Evolutionary conservation across 306 rosid genomes (phyloP).

Genomic region (Purshia tridentata): DNA sequence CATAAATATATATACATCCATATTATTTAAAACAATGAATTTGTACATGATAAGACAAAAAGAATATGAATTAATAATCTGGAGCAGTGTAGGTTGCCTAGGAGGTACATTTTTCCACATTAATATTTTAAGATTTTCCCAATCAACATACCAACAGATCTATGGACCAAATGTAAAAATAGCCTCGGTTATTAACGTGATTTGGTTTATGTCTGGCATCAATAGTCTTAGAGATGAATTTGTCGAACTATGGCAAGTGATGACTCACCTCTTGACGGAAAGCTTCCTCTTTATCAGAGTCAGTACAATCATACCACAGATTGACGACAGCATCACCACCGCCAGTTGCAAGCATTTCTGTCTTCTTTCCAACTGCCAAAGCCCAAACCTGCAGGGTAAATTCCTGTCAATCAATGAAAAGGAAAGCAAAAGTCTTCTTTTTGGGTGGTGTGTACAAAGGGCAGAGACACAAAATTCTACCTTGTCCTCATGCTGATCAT

Average conservation of each 20-base stretch:
- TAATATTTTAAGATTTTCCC: neutral
- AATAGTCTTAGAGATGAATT: neutral
- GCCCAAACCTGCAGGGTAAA: constrained; percentile 78
- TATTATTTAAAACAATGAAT: neutral
- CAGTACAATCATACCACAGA: constrained; percentile 85
- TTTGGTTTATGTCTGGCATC: neutral
- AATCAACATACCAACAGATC: neutral
- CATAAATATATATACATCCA: neutral
- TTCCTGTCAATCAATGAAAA: constrained; percentile 26
- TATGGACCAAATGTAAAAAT: neutral
- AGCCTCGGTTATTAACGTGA: neutral
- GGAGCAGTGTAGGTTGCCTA: neutral
- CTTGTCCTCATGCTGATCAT: constrained; percentile 94
- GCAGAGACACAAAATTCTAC: constrained; percentile 20
- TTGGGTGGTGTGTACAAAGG: neutral
- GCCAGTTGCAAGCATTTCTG: constrained; percentile 95
- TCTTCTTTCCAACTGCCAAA: constrained; percentile 79
- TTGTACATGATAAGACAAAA: neutral
- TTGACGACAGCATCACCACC: constrained; percentile 82
- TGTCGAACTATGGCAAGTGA: neutral
- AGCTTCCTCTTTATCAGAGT: constrained; percentile 81
- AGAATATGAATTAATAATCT: neutral
- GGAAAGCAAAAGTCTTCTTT: neutral
- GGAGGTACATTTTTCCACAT: neutral
- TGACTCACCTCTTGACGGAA: constrained; percentile 69